Conservation (phyloP, 2,329 filamentous ascomycete genomes). For the Colletotrichum cuscutae region DNA sequence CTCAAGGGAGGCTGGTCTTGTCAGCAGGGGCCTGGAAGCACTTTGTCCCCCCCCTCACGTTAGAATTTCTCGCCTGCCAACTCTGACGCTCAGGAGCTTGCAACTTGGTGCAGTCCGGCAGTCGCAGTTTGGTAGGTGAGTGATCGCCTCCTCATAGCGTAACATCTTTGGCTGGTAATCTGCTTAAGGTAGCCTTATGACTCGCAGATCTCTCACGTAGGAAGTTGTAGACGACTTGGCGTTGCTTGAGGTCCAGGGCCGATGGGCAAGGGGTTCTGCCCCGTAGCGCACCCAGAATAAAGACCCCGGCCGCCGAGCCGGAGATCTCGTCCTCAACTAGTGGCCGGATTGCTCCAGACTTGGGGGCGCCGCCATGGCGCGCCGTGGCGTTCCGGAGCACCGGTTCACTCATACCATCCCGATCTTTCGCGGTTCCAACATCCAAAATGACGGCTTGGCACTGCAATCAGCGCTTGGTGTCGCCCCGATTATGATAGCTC, state of each 20-base stretch:
- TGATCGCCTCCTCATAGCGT: constrained; percentile 14
- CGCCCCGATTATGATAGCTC: neutral
- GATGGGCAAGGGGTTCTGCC: neutral
- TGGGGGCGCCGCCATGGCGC: neutral
- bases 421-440: neutral
- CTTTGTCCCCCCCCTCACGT: neutral
- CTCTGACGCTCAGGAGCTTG: neutral
- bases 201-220: constrained; percentile 14
- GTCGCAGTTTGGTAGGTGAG: neutral
- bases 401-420: neutral
- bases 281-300: neutral
- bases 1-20: constrained; percentile 3
- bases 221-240: constrained; percentile 18
- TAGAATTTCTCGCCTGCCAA: too few species aligned
- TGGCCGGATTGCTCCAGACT: neutral
- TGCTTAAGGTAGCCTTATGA: constrained; percentile 11
- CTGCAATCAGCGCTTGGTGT: neutral
- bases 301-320: constrained; percentile 7
- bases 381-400: neutral
- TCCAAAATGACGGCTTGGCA: constrained; percentile 33
- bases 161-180: neutral
- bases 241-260: neutral
- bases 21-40: neutral
- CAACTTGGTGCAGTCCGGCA: neutral
- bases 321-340: neutral